phyloP scores from a whole-genome alignment of 208 protist genomes.

The Wallacemonas sp. region DNA sequence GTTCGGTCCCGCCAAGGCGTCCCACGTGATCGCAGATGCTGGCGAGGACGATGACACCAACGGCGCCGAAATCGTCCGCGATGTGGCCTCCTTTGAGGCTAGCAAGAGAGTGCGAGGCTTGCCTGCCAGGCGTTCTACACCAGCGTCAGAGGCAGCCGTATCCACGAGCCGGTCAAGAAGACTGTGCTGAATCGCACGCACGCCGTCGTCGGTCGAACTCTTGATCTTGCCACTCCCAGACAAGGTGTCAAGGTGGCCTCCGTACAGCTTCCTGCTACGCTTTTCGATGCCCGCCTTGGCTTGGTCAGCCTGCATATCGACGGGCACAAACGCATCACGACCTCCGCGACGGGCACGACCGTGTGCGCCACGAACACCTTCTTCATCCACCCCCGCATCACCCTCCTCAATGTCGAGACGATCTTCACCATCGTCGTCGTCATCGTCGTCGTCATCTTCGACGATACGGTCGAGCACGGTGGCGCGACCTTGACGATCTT shows the following conservation, averaged over 20 bases:
- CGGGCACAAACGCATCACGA: slow-evolving; percentile 39
- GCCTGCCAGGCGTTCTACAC: too few relatives aligned
- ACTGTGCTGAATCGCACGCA: slow-evolving; percentile 8
- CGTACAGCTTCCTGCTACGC: slow-evolving; percentile 49
- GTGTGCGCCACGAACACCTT: not conserved
- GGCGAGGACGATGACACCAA: not conserved
- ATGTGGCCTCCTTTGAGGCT: too few relatives aligned
- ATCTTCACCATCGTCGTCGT: slow-evolving; percentile 8
- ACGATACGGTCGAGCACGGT: slow-evolving; percentile 15
- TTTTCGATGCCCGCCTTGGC: slow-evolving; percentile 60
- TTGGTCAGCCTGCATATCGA: slow-evolving; percentile 74
- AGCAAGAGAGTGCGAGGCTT: too few relatives aligned
- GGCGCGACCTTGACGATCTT: slow-evolving; percentile 37
- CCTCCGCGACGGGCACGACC: not conserved
- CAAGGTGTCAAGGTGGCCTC: not conserved
- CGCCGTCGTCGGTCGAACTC: not conserved
- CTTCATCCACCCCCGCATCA: not conserved
- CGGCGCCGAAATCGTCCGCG: too few relatives aligned
- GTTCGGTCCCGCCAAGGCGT: slow-evolving; percentile 17
- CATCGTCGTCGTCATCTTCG: slow-evolving; percentile 29
- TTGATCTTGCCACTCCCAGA: not conserved
- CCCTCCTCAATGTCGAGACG: not conserved
- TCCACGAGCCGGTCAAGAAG: slow-evolving; percentile 13
- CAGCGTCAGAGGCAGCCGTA: too few relatives aligned
- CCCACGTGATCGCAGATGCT: slow-evolving; percentile 12